A percentile compares a stretch with the other conserved stretches of the same genome.
Evolutionary conservation across 2,329 filamentous ascomycete species (phyloP).

Genomic region (Emericellopsis atlantica): DNA sequence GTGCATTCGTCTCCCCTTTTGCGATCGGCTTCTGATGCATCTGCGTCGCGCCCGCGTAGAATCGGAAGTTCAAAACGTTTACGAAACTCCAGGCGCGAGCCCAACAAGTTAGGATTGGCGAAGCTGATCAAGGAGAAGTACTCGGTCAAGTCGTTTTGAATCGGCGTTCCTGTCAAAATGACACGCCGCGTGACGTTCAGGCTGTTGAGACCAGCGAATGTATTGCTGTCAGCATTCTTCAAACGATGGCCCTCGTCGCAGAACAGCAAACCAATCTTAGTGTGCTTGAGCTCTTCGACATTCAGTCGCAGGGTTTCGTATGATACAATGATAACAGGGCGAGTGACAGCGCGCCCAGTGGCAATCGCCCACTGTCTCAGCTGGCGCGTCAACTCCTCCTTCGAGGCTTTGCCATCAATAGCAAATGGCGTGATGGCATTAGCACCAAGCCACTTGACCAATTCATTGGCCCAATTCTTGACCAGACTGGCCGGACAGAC

Average conservation of each 20-base stretch:
- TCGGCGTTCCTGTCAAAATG: slow-evolving; percentile 91
- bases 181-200: slow-evolving; percentile 85
- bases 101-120: slow-evolving; percentile 85
- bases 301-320: slow-evolving; percentile 93
- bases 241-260: slow-evolving; percentile 95
- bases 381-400: slow-evolving; percentile 82
- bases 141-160: slow-evolving; percentile 96
- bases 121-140: slow-evolving; percentile 96
- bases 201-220: slow-evolving; percentile 80
- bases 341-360: slow-evolving; percentile 74
- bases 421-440: slow-evolving; percentile 89
- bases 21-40: slow-evolving; percentile 70
- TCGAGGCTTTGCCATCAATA: slow-evolving; percentile 91
- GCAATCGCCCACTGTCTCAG: slow-evolving; percentile 91
- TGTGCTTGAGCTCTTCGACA: slow-evolving; percentile 78
- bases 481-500: slow-evolving; percentile 94
- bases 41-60: slow-evolving; percentile 78
- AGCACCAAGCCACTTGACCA: slow-evolving; percentile 90
- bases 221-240: slow-evolving; percentile 94
- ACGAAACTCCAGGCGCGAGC: slow-evolving; percentile 79
- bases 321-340: slow-evolving; percentile 92
- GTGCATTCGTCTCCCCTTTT: slow-evolving; percentile 76
- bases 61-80: slow-evolving; percentile 93
- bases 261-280: slow-evolving; percentile 81
- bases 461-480: slow-evolving; percentile 94